Evolutionary conservation across 2,329 filamentous ascomycete genomes (phyloP), one percentile per base, ranked within the genome.

Genomic region (Ascochyta koolunga): DNA sequence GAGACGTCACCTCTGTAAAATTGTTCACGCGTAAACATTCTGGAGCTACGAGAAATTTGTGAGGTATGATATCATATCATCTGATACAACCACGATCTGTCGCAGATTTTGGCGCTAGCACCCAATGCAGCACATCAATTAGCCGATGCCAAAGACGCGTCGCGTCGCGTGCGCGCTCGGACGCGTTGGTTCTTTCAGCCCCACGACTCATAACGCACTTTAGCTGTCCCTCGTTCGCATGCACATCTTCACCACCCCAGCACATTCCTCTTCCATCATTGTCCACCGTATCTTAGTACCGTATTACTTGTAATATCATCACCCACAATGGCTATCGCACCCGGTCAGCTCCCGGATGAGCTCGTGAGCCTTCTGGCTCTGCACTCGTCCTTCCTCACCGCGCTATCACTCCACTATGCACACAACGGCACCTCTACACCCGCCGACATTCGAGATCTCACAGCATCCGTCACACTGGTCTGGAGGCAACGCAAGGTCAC

Each of bases 401-500:
- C 80, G n/a, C 69, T 81, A 11, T 77, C 78, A 5, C 68, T 82
- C 24, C 78, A 81, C 60, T 80, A 78, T 58, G 77, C 80, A 18
- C 80, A 82, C 62, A 79, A 81, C 52, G 78, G 77, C 40, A 76
- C 75, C 11, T 71, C 77, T 5, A 70, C 76, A 15, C 73, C 79
- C n/a, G 72, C 77, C 47, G 72, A 80, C 52, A 63, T 80, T 19
- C 61, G 69, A 21, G 63, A 68, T 19, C 59, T 82, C 25, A 70
- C 76, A 19, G 68, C 73, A 21, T 72, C 74, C 7, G 68, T 79
- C 38, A 76, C 79, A 6, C 69, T 76, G 27, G 72, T 75, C 39
- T 81, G 79, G 76, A 76, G 75, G 50, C 77, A 77, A 52, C 76
- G 80, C 8, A 73, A 72, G 49, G 79, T 82, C 33, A 77, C 72